Conservation (phyloP, 257 asterid species). For the Euphrasia confusa region DNA sequence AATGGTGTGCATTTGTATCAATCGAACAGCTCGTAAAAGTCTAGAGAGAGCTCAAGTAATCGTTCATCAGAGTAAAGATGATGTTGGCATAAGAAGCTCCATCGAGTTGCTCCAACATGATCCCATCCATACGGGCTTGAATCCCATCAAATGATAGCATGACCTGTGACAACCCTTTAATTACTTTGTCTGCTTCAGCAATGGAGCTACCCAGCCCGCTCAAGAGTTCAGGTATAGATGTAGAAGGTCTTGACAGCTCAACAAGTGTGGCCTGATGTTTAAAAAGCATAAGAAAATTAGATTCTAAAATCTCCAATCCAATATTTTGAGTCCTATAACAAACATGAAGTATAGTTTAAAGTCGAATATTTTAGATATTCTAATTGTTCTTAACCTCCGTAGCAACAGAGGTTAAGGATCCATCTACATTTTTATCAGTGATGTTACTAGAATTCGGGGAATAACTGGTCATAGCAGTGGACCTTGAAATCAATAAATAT, state of each 20-base stretch:
- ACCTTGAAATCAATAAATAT: too few species aligned
- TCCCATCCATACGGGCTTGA: constrained; percentile 87
- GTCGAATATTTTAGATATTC: too few species aligned
- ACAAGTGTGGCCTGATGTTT: constrained; percentile 62
- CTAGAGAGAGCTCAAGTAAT: constrained; percentile 44
- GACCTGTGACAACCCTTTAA: constrained; percentile 47
- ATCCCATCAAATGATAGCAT: constrained; percentile 53
- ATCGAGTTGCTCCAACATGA: constrained; percentile 53
- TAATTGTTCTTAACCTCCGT: too few species aligned
- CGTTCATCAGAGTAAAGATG: constrained; percentile 43
- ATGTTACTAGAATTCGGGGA: too few species aligned
- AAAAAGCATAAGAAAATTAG: neutral
- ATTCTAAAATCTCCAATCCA: neutral
- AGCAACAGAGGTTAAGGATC: too few species aligned
- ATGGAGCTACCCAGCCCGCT: constrained; percentile 54
- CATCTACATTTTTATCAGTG: too few species aligned
- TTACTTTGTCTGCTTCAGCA: constrained; percentile 49
- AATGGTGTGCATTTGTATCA: neutral
- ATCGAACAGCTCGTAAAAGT: neutral
- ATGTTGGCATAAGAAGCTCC: constrained; percentile 44
- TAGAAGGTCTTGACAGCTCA: constrained; percentile 75
- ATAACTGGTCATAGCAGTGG: too few species aligned
- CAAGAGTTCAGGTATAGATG: constrained; percentile 59
- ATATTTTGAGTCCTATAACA: neutral
- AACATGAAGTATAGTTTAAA: neutral